Evolutionary conservation across 805 yeast species (phyloP).

Genomic region (Wickerhamiella azyma): DNA sequence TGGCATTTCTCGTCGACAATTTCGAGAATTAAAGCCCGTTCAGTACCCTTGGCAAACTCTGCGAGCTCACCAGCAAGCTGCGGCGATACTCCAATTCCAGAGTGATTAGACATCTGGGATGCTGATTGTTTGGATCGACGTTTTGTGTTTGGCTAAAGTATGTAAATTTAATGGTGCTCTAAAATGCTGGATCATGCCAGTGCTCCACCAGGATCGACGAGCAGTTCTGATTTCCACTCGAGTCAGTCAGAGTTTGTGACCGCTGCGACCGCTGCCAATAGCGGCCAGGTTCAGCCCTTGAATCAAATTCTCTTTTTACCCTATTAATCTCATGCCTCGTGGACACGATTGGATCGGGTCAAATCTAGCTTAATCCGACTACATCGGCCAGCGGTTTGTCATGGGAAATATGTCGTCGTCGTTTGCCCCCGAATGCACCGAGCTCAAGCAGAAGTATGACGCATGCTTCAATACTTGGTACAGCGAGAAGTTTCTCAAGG

Average conservation of each 20-base stretch:
- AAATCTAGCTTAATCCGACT: too few relatives aligned
- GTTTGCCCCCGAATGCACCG: constrained; percentile 95
- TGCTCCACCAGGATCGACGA: too few relatives aligned
- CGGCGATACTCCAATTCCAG: constrained; percentile 41
- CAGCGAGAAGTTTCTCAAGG: constrained; percentile 49
- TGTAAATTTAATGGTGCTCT: too few relatives aligned
- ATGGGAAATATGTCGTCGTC: constrained; percentile 80
- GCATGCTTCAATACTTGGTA: constrained; percentile 93
- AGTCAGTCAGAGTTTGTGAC: too few relatives aligned
- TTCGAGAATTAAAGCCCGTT: constrained; percentile 29
- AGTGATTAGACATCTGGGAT: constrained; percentile 44
- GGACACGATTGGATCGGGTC: too few relatives aligned
- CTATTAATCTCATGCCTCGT: too few relatives aligned
- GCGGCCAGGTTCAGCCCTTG: too few relatives aligned
- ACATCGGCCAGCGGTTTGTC: neutral
- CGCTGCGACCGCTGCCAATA: too few relatives aligned
- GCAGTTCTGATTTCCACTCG: too few relatives aligned
- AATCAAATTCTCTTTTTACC: too few relatives aligned
- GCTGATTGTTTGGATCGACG: neutral
- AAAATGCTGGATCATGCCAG: too few relatives aligned
- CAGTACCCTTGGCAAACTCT: constrained; percentile 24
- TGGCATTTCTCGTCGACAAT: constrained; percentile 27
- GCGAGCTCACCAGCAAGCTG: constrained; percentile 36
- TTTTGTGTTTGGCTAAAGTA: too few relatives aligned
- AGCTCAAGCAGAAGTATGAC: constrained; percentile 72